Evolutionary conservation across 139 green algal species (phyloP).

Genomic region (Coelastrella sp.): DNA sequence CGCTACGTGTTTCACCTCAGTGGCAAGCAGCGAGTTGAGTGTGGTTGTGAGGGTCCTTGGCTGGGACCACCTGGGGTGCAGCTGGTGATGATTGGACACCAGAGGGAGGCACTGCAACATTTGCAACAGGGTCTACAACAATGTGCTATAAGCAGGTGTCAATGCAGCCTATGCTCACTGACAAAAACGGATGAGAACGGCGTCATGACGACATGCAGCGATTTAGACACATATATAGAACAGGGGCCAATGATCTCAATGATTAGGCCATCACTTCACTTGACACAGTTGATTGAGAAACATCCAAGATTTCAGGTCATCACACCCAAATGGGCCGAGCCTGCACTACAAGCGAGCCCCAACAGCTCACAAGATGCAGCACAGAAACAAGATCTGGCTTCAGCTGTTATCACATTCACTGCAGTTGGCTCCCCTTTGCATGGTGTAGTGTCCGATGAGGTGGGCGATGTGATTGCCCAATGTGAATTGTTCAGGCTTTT

Average conservation of each 20-base stretch:
- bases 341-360: not conserved
- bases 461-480: not conserved
- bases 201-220: not conserved
- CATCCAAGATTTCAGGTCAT: no score
- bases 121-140: conserved; percentile 13
- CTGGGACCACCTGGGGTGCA: conserved; percentile 27
- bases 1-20: conserved; percentile 61
- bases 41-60: conserved; percentile 42
- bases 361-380: not conserved
- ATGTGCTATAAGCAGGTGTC: not conserved
- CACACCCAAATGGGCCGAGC: no score
- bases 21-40: conserved; percentile 54
- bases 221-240: not conserved
- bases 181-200: not conserved
- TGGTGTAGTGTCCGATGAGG: conserved; percentile 48
- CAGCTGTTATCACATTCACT: conserved; percentile 38
- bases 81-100: conserved; percentile 60
- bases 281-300: conserved; percentile 5
- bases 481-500: not conserved
- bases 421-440: conserved; percentile 42
- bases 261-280: not conserved
- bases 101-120: conserved; percentile 8
- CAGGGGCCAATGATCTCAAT: no score
- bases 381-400: not conserved
- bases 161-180: no score